Base-by-base conservation (phyloP, 139 green algal species). In the Chlorella sp. region DNA sequence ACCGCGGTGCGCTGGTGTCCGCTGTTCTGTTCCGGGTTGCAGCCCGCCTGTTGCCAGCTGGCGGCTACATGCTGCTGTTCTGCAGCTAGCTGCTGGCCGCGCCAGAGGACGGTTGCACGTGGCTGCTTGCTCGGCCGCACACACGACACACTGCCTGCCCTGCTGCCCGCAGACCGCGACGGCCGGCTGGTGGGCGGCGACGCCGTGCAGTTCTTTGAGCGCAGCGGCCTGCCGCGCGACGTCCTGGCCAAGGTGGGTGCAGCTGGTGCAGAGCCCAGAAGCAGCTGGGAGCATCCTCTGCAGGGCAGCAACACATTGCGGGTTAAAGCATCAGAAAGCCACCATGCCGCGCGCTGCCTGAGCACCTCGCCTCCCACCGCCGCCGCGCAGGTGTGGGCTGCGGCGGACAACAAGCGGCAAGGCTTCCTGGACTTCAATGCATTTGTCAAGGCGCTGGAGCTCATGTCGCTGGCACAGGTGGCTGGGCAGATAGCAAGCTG, bases 181-280 rank as follows among this genome's bases (percentile, higher is more conserved):
- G 92, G 90, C 23, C 82, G 91, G 73, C 38, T 97, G 25, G 91
- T 87, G 7, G 94, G 94, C 9, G 30, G 36, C 18, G 95, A 98
- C 86, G 95, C 95, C 0, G 95, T 98, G 30, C 68, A 75, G 15
- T 98, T 98, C 78, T 98, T 99, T 78, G 89, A 93, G 69, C 92
- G 93, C 11, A 96, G 90, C 38, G 91, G 92, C 2, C 89, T 99
- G 63, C 89, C 93, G 0, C 85, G 91, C 11, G 92, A 97, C 28
- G 47, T 93, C 44, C 89, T 98, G 38, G 90, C 92, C 4, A 39
- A 62, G 63, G 78, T 94, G 30, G 96, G 94, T 94, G 86, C 89
- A 0, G 32, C 93, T n/a, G 44, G 44, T 51, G 44, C 6, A 51
- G 44, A n/a, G n/a, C n/a, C n/a, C n/a, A n/a, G 7, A 51, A 51